A percentile compares a stretch with the other conserved stretches of the same genome.
These are phyloP conservation scores for Hyphopichia burtonii DNA, from an alignment of 1,139 yeast species.

Conservation along the genomic window DNA sequence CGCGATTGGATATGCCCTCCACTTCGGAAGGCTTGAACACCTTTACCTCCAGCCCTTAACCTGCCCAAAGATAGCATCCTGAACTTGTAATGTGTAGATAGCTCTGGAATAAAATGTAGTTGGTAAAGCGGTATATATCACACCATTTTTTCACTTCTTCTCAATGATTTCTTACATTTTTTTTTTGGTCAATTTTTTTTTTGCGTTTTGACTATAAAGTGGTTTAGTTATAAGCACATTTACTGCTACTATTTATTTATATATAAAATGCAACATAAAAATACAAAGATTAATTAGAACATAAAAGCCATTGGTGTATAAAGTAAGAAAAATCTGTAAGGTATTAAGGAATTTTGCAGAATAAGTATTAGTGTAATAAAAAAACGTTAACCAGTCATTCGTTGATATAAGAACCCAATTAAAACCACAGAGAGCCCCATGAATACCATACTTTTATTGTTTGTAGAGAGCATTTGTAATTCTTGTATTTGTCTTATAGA, in stretches of 20 bases:
- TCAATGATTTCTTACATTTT: neutral
- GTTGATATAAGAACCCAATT: conserved; percentile 2
- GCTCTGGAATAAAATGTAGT: no score
- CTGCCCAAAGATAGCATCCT: neutral
- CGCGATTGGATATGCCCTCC: neutral
- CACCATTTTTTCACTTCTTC: neutral
- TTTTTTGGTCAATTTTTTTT: neutral
- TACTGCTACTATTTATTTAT: no score
- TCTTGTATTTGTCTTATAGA: neutral
- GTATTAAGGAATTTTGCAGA: no score
- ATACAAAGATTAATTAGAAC: no score
- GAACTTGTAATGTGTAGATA: neutral
- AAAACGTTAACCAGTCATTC: neutral
- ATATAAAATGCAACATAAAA: no score
- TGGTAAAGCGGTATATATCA: no score
- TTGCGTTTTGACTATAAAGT: neutral
- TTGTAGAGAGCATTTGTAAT: neutral
- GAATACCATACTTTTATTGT: neutral
- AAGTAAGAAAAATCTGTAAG: no score
- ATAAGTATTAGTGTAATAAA: no score
- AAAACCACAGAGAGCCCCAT: conserved; percentile 2
- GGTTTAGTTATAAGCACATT: no score
- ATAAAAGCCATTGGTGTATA: no score
- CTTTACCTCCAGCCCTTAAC: neutral
- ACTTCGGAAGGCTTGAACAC: neutral